Base-by-base conservation (phyloP, 768 basidiomycete species). In the Lactarius pseudohatsudake region DNA sequence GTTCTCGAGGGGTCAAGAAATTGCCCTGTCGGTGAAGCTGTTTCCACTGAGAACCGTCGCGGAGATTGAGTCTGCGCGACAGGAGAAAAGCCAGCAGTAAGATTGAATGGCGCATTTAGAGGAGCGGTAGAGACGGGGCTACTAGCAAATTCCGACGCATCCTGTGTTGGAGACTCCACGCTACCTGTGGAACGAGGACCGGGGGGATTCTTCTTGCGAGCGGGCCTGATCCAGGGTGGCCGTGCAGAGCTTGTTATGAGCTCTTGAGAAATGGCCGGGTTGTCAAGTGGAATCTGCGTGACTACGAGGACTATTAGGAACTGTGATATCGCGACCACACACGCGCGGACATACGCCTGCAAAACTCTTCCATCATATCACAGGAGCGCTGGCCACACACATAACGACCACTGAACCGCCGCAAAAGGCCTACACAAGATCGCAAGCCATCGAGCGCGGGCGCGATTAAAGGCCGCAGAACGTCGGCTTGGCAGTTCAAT, bases 291-390 rank as follows among this genome's bases (percentile, higher is more conserved):
- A 68, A 95, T 94, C 74, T 91, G 88, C 3, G 92, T 93, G 72
- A 90, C 88, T 91, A 71, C 1, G 69, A 63, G 20, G 55, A 45
- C 36, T 60, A 40, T 64, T 58, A 45, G 54, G 50, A 54, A 28
- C 41, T 36, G 22, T 13, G 15, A 40, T 26, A 56, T 32, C 61
- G n/a, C 4, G 6, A 36, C 20, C 26, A 63, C 50, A 67, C 18
- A 80, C 80, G 4, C 36, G 36, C 10, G 76, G 69, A 89, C 93
- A 77, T 75, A 92, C 94, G 78, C 74, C 94, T 86, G 79, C 95
- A 96, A 76, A 96, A 95, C 76, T 96, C 95, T 74, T 96, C 94
- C 84, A 97, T 90, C 53, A 96, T 82, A 77, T 96, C 95, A 34
- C 94, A 93, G 56, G 91, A 93, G 60, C 95, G 81, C 53, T 94